Evolutionary conservation across 208 protist genomes (phyloP), one percentile per base, ranked within the genome.

Genomic region (Cochliopodium minus): DNA sequence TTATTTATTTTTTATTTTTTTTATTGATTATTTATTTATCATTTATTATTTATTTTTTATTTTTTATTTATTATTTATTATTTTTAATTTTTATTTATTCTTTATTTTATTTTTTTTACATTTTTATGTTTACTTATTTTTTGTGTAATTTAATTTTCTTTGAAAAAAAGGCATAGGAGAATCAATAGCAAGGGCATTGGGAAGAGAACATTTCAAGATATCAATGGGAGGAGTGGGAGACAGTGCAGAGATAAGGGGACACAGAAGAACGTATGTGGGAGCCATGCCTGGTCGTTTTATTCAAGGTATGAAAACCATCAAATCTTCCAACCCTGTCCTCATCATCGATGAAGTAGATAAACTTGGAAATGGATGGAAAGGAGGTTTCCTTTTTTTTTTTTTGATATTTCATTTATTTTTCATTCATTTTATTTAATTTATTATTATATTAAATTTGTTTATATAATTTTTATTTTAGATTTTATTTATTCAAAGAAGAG

Each of bases 341-440:
- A 39, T 91, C n/a, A 84, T 91, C 39, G 85, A 91, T 60, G 84
- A 88, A 54, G 82, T 90, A 40, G 83, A 90, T 68, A 83, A 83
- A 57, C 49, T 82, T n/a, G 74, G 72, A 28, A 55, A 52, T n/a
- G 68, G 73, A 25, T 62, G 62, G 57, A 55, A 53, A 30, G 53
- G 46, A 13, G 38, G 6, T 35, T 52, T 13, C 11, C 15, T 52
- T 11, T 60, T 28, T 33, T 60, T 6, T 60, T 20, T 56, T n/a
- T 23, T 40, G 22, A n/a, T n/a, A n/a, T n/a, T n/a, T n/a, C n/a
- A n/a, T n/a, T n/a, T n/a, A n/a, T n/a, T n/a, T n/a, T n/a, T n/a
- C n/a, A n/a, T n/a, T n/a, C n/a, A n/a, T n/a, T n/a, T n/a, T n/a
- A n/a, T n/a, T n/a, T n/a, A n/a, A n/a, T n/a, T n/a, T n/a, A n/a